Evolutionary conservation across 495 filamentous ascomycete genomes (phyloP).

Genomic region (Letharia lupina): DNA sequence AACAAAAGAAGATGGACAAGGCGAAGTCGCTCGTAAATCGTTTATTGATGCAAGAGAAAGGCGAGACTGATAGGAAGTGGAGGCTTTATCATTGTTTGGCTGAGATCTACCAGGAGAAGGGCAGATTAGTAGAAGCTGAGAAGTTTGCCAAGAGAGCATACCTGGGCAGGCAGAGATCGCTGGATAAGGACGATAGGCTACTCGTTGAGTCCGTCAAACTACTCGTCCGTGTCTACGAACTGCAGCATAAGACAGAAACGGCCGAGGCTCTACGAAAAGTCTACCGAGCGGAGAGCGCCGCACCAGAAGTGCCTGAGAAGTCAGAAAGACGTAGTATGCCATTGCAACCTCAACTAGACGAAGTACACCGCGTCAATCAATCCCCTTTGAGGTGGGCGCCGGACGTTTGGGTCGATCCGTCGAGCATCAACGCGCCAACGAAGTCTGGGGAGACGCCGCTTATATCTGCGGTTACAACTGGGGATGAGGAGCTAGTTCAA

Average conservation of each 20-base stretch:
- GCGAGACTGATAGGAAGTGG: conserved; percentile 22
- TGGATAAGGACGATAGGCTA: conserved; percentile 13
- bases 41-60: conserved; percentile 18
- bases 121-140: conserved; percentile 16
- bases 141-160: conserved; percentile 21
- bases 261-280: conserved; percentile 19
- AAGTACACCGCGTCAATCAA: background rate
- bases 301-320: background rate
- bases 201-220: conserved; percentile 19
- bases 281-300: conserved; percentile 8
- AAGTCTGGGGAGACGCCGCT: conserved; percentile 22
- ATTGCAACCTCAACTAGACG: background rate
- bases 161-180: conserved; percentile 19
- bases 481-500: conserved; percentile 20
- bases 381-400: conserved; percentile 20
- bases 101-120: conserved; percentile 14
- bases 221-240: conserved; percentile 19
- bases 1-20: conserved; percentile 15
- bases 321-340: conserved; percentile 7
- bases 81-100: conserved; percentile 21
- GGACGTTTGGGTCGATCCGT: conserved; percentile 21
- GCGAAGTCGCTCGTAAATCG: conserved; percentile 18
- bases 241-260: conserved; percentile 10
- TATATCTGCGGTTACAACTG: conserved; percentile 19
- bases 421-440: conserved; percentile 20